Evolutionary conservation across 2,329 filamentous ascomycete genomes (phyloP), one percentile per base, ranked within the genome.

Genomic region (Fusarium circinatum): DNA sequence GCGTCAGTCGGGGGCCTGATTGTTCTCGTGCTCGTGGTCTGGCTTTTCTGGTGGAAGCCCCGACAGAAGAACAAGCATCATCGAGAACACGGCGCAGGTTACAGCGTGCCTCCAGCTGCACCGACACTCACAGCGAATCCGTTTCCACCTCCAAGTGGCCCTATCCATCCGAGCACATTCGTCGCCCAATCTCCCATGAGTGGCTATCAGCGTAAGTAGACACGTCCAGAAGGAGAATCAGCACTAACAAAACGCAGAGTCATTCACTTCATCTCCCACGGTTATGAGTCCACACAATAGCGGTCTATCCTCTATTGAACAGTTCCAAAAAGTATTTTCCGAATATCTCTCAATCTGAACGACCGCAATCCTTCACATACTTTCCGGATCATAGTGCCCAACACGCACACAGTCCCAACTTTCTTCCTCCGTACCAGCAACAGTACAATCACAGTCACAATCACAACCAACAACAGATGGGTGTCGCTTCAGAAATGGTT

Each of bases 21-120:
- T n/a, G 28, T 70, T 3, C 18, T 78, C 26, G 48, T 32, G 11
- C 49, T 77, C 18, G 22, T 77, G 57, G 30, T 62, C 28, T 78
- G 76, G 76, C 51, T 67, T 51, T 75, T 75, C 34, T 77, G 75
- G 70, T 76, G 74, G 74, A 70, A 61, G 52, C 73, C 76, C 15
- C 60, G 74, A 30, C 69, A 76, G 56, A 73, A 68, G 65, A 76
- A 62, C 60, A 70, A 73, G 52, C 15, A 55, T 24, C 32, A 42
- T 41, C 26, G n/a, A 52, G 45, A 34, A 47, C 24, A 20, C 24
- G 15, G 15, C 30, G 32, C 30, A n/a, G 36, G 66, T 12, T 49
- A 47, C 6, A 20, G n/a, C 9, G 32, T 56, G 59, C 55, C 67
- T 63, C 61, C 55, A 55, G 65, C 61, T 28, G 70, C 65, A 4